A percentile compares a stretch with the other conserved stretches of the same genome.
phyloP scores from a whole-genome alignment of 352 stramenopile genomes.

The Globisporangium cylindrosporum region DNA sequence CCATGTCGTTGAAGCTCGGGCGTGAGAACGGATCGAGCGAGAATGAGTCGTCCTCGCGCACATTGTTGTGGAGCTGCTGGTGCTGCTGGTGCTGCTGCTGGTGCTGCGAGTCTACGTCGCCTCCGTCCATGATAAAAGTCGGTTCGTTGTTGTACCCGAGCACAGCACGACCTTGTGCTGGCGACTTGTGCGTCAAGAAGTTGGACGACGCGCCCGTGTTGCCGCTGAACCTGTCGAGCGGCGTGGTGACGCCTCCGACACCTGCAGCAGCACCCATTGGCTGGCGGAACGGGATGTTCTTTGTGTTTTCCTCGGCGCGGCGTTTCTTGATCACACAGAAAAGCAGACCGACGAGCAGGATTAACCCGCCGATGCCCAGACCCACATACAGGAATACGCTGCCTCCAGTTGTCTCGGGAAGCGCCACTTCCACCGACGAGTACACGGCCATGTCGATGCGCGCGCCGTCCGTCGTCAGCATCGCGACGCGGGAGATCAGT shows the following conservation, averaged over 20 bases:
- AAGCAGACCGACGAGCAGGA: conserved; percentile 59
- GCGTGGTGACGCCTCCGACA: conserved; percentile 21
- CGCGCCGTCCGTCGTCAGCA: conserved; percentile 68
- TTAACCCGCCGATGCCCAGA: conserved; percentile 59
- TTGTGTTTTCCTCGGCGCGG: conserved; percentile 50
- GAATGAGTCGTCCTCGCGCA: conserved; percentile 48
- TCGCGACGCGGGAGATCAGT: conserved; percentile 67
- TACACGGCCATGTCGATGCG: conserved; percentile 84
- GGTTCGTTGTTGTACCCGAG: conserved; percentile 27
- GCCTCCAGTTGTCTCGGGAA: conserved; percentile 42
- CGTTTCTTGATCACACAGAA: conserved; percentile 75
- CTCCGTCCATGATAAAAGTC: conserved; percentile 39
- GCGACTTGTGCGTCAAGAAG: conserved; percentile 65
- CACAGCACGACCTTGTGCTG: conserved; percentile 29
- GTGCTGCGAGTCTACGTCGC: conserved; percentile 29
- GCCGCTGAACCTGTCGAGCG: conserved; percentile 38
- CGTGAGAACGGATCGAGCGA: conserved; percentile 70
- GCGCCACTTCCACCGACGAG: conserved; percentile 57
- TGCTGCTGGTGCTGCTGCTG: conserved; percentile 9
- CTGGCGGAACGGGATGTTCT: conserved; percentile 76
- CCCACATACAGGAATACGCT: conserved; percentile 69
- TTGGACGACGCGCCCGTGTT: conserved; percentile 60
- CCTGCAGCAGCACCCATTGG: conserved; percentile 25
- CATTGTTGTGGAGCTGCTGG: conserved; percentile 18
- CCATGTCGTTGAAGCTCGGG: conserved; percentile 65